Conservation (phyloP, 2,329 filamentous ascomycete genomes). For the Fusarium sulawesiense region DNA sequence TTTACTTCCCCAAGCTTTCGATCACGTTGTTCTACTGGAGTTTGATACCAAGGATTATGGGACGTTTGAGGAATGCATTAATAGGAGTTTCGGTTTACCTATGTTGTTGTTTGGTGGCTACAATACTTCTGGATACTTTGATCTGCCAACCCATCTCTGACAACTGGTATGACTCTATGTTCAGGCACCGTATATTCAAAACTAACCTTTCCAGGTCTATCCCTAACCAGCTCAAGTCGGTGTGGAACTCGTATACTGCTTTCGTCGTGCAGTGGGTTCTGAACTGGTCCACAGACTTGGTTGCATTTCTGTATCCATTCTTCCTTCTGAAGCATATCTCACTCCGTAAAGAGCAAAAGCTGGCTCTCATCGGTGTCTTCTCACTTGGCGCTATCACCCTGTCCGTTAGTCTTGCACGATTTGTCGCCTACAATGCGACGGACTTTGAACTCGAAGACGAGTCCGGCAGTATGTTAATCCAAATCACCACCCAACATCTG, state of each 20-base stretch:
- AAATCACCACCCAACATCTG: fast-evolving
- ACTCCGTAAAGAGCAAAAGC: slow-evolving; percentile 12
- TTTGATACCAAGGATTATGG: slow-evolving; percentile 5
- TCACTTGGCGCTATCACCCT: slow-evolving; percentile 15
- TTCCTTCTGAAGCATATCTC: slow-evolving; percentile 14
- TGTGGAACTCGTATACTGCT: slow-evolving; percentile 18
- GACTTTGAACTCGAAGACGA: slow-evolving; percentile 20
- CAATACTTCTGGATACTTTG: slow-evolving; percentile 13
- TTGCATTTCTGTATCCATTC: slow-evolving; percentile 15
- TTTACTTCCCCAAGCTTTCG: slow-evolving; percentile 19
- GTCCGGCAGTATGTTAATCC: not conserved
- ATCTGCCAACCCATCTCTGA: slow-evolving; percentile 7
- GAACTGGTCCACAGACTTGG: slow-evolving; percentile 11
- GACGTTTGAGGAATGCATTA: not conserved
- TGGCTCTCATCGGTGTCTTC: slow-evolving; percentile 15
- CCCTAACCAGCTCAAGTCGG: slow-evolving; percentile 10
- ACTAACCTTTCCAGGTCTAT: not conserved
- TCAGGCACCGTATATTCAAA: fast-evolving
- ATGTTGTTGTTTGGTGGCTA: not conserved
- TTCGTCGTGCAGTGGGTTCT: slow-evolving; percentile 17
- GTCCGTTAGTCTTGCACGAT: slow-evolving; percentile 6
- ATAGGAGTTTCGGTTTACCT: slow-evolving; percentile 9
- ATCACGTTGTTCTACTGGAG: slow-evolving; percentile 24
- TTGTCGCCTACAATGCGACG: slow-evolving; percentile 19
- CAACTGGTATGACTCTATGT: not conserved